Base-by-base conservation (phyloP, 768 basidiomycete genomes). In the Boletus rufocinnamomeus region DNA sequence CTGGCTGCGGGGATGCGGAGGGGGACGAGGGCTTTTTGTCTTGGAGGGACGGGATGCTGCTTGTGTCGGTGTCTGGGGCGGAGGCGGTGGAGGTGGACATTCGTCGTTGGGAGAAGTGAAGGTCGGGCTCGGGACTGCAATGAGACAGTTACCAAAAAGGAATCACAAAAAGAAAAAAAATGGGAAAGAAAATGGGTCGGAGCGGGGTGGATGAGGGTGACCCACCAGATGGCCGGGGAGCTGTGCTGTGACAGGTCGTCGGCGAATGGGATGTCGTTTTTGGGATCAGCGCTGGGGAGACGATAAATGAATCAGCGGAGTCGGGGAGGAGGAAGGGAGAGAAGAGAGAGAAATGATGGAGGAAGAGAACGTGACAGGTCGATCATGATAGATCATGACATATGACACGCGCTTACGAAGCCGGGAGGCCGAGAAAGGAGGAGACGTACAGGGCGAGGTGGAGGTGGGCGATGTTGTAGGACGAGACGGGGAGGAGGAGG, bases 31-130 rank as follows among this genome's bases (percentile, higher is more conserved):
- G 73, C 57, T 82, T 85, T 69, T 87, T 89, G 65, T 88, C 87
- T 10, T 75, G 77, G 51, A 82, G 77, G 45, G 86, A 86, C 61
- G 82, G 77, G 58, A 80, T 75, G 70, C 78, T 82, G 75, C 79
- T 81, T 2, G 69, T 38, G 74, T 91, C 88, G 3, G 74, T 77
- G 75, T 88, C 88, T 40, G 85, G 80, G 17, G 81, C 79, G 17
- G 89, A 89, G 58, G 84, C 80, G 51, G 84, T 86, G 62, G 87
- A 89, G 71, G 82, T 80, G 73, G 90, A 91, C 90, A 92, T 91
- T 69, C 89, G 87, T 68, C 89, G 81, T 56, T 62, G 62, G 59
- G 67, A 34, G 47, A 88, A 84, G 73, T 84, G 84, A 62, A 83
- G 67, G 72, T 81, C 84, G 60, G 79, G 65, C 47, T 80, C 76